phyloP scores from a whole-genome alignment of 2,329 filamentous ascomycete genomes.

The Rhexocercosporidium sp. region DNA sequence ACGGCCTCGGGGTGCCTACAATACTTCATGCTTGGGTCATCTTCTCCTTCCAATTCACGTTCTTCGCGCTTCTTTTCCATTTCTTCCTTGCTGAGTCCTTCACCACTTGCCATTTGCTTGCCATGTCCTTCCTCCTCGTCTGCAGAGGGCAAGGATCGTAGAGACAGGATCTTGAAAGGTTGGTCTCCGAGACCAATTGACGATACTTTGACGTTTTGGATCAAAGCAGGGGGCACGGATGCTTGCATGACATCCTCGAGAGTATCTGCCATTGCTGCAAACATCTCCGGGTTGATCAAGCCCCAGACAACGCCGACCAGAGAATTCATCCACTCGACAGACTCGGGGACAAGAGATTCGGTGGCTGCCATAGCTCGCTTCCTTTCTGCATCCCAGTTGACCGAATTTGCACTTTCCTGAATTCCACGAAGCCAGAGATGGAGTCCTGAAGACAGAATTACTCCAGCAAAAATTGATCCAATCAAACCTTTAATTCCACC shows the following conservation, averaged over 20 bases:
- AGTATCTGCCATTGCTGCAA: constrained; percentile 31
- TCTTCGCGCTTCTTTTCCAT: constrained; percentile 26
- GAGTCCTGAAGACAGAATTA: constrained; percentile 30
- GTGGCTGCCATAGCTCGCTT: constrained; percentile 27
- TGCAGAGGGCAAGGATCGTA: constrained; percentile 28
- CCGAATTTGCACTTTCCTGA: constrained; percentile 30
- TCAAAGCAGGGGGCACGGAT: constrained; percentile 29
- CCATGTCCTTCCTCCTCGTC: constrained; percentile 22
- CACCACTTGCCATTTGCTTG: constrained; percentile 16
- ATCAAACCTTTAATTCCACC: constrained; percentile 26
- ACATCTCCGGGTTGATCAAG: constrained; percentile 33
- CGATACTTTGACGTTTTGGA: constrained; percentile 30
- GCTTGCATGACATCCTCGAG: constrained; percentile 35
- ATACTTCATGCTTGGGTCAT: constrained; percentile 27
- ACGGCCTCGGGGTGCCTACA: background rate
- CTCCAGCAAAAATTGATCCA: constrained; percentile 23
- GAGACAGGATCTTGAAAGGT: constrained; percentile 29
- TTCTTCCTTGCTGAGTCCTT: constrained; percentile 23
- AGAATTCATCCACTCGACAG: constrained; percentile 33
- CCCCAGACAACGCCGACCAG: constrained; percentile 30
- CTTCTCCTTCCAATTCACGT: constrained; percentile 29
- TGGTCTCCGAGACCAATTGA: constrained; percentile 31
- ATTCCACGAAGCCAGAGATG: constrained; percentile 32
- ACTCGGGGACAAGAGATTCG: constrained; percentile 29
- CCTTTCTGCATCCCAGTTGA: constrained; percentile 32